phyloP scores from a whole-genome alignment of 2,329 filamentous ascomycete species.

The Colletotrichum magnum region DNA sequence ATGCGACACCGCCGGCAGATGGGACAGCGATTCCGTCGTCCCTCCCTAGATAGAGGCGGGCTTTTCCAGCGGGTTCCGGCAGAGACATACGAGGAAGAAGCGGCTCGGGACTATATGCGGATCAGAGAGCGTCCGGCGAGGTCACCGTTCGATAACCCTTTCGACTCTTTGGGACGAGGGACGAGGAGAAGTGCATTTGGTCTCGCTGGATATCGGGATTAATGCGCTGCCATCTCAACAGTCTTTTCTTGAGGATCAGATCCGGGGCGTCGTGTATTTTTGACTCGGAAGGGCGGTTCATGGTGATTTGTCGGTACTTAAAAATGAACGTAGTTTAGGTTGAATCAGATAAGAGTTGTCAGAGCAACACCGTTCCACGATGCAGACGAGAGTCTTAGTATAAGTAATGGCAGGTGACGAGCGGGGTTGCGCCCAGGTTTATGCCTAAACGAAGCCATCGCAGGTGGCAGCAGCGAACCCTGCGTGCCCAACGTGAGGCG shows the following conservation, averaged over 20 bases:
- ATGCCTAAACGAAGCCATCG: conserved; percentile 11
- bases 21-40: conserved; percentile 31
- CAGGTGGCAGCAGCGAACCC: not conserved
- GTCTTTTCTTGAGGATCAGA: not conserved
- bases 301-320: not conserved
- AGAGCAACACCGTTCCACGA: conserved; percentile 9
- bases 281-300: not conserved
- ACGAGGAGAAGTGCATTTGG: conserved; percentile 8
- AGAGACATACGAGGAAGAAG: conserved; percentile 36
- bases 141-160: conserved; percentile 34
- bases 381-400: conserved; percentile 8
- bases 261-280: not conserved
- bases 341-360: conserved; percentile 4
- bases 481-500: conserved; percentile 31
- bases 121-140: conserved; percentile 13
- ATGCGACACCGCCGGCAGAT: conserved; percentile 1
- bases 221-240: not conserved
- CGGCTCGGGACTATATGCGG: conserved; percentile 27
- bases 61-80: conserved; percentile 4
- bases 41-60: conserved; percentile 11
- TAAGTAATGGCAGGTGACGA: conserved; percentile 14
- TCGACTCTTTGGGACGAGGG: conserved; percentile 34
- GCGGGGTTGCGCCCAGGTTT: conserved; percentile 1
- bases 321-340: not conserved
- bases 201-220: conserved; percentile 6